Conservation (phyloP, 1,284 basidiomycete genomes). For the Thelephora terrestris region DNA sequence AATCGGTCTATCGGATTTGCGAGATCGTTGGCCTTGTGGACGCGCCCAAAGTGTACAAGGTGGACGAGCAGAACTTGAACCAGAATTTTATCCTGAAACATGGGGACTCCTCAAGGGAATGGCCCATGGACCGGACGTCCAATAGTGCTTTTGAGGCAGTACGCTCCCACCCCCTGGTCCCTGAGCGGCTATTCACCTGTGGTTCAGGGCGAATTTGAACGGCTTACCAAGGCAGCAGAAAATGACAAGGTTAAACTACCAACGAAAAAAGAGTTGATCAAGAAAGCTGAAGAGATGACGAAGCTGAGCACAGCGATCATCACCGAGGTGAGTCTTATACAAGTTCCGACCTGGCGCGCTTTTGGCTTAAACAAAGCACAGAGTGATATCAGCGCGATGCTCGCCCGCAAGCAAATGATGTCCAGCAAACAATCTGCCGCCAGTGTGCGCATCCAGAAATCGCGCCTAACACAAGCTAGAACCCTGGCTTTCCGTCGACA, state of each 20-base stretch:
- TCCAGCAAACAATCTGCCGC: slow-evolving; percentile 31
- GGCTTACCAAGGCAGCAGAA: slow-evolving; percentile 39
- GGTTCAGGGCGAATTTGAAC: slow-evolving; percentile 63
- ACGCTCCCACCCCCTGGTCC: slow-evolving; percentile 16
- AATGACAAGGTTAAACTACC: slow-evolving; percentile 57
- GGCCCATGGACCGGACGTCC: slow-evolving; percentile 75
- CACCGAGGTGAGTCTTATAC: slow-evolving; percentile 56
- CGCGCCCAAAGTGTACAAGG: slow-evolving; percentile 57
- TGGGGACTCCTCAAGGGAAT: slow-evolving; percentile 48
- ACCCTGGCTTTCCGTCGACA: slow-evolving; percentile 63
- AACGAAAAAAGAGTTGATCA: slow-evolving; percentile 51
- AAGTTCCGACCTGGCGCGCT: slow-evolving; percentile 2
- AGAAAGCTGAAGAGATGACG: slow-evolving; percentile 51
- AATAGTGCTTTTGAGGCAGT: slow-evolving; percentile 57
- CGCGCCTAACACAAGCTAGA: slow-evolving; percentile 53
- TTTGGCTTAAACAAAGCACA: slow-evolving; percentile 18
- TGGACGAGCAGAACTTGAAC: slow-evolving; percentile 57
- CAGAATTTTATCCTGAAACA: slow-evolving; percentile 62
- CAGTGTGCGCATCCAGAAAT: slow-evolving; percentile 44
- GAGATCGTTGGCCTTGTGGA: slow-evolving; percentile 56
- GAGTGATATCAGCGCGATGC: slow-evolving; percentile 64
- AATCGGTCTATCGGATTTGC: slow-evolving; percentile 76
- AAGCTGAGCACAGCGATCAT: slow-evolving; percentile 49
- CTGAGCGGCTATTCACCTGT: background rate
- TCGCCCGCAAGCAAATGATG: slow-evolving; percentile 54